Evolutionary conservation across 1,139 yeast genomes (phyloP), one percentile per base, ranked within the genome.

Genomic region (Taiozyma sp.): DNA sequence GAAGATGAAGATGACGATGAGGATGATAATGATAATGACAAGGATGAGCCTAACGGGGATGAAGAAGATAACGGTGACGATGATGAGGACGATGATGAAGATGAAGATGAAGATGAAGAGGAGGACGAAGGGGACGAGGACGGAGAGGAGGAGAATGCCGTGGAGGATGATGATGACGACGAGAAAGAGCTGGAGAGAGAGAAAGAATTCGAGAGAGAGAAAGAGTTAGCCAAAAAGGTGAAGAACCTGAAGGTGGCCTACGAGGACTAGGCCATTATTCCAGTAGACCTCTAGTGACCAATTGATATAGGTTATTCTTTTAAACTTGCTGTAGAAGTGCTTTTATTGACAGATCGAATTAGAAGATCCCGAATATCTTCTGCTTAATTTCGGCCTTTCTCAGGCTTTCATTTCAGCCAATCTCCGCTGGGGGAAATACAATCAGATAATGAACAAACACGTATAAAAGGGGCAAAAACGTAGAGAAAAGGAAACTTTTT

Each of bases 1-100:
- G 89, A 89, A n/a, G 91, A 81, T 12, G 92, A 84, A 1, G 91
- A 84, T 1, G 90, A 83, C 1, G 90, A 83, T 5, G 89, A 84
- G 4, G 79, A 79, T n/a, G 80, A 75, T n/a, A 75, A 74, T n/a
- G 77, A 71, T 2, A 76, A 76, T 5, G 71, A 67, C 12, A 78
- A 73, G 23, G 78, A 75, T 19, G 78, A 73, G 14, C 76, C 72
- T 34, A 73, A 72, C 23, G 75, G 71, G 9, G 76, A 71, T 29
- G 76, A 69, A 19, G 73, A 70, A 27, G 75, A 71, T 10, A 76
- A 70, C 29, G 76, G 69, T 16, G 75, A 69, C 19, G 74, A 70
- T 27, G 69, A 66, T 14, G 75, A 72, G 19, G 73, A 69, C 10
- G 70, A 66, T n/a, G 69, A 64, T n/a, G 72, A 67, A 8, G 73